phyloP scores from a whole-genome alignment of 2,329 filamentous ascomycete species.

The Capronia epimyces region DNA sequence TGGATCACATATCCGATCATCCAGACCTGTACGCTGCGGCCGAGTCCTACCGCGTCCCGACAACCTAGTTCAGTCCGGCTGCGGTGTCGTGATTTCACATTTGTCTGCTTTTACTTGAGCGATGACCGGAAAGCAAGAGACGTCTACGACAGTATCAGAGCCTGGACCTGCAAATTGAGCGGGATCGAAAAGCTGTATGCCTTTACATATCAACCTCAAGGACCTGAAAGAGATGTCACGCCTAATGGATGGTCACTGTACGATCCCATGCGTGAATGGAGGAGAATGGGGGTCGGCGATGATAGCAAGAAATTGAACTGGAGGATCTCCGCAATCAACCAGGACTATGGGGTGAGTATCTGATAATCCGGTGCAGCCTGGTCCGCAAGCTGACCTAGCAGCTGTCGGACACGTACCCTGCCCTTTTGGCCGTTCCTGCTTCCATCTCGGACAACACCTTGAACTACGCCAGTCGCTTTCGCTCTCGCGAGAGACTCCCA shows the following conservation, averaged over 20 bases:
- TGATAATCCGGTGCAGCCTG: constrained; percentile 8
- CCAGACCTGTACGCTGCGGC: constrained; percentile 69
- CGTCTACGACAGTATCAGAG: constrained; percentile 79
- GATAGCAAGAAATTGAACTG: constrained; percentile 75
- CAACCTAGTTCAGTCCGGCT: constrained; percentile 78
- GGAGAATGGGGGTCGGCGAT: constrained; percentile 76
- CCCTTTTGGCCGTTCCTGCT: constrained; percentile 74
- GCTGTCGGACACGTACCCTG: constrained; percentile 91
- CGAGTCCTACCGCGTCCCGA: constrained; percentile 62
- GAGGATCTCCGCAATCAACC: constrained; percentile 86
- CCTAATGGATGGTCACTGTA: constrained; percentile 75
- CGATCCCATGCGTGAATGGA: constrained; percentile 77
- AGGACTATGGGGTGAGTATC: constrained; percentile 62
- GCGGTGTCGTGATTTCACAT: constrained; percentile 87
- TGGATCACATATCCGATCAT: constrained; percentile 97
- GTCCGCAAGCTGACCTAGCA: constrained; percentile 29
- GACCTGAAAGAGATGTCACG: constrained; percentile 60
- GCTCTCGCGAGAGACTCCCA: constrained; percentile 82
- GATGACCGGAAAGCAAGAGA: constrained; percentile 68
- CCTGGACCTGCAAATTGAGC: constrained; percentile 73
- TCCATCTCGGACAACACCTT: constrained; percentile 94
- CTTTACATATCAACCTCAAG: constrained; percentile 72
- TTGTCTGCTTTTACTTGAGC: constrained; percentile 81
- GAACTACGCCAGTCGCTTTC: constrained; percentile 85
- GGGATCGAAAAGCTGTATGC: constrained; percentile 85